Percentiles rank a stretch among this genome's conserved stretches.
These are phyloP conservation scores for Solanum clarkiae DNA, from an alignment of 257 asterid species.

Conservation along the genomic window DNA sequence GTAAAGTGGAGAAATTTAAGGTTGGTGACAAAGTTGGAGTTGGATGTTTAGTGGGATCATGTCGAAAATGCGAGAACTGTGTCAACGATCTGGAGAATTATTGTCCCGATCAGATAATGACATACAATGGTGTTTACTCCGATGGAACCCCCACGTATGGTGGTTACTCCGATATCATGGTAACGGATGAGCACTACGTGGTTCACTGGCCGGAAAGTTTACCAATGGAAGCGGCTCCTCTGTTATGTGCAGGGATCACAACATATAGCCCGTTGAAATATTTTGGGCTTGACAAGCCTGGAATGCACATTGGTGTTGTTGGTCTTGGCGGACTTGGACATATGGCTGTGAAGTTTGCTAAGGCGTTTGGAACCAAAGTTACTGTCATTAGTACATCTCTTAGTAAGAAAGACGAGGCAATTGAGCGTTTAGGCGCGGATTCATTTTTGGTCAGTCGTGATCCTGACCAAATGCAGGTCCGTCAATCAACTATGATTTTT, in stretches of 20 bases:
- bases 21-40: conserved; percentile 16
- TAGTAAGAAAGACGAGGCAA: conserved; percentile 10
- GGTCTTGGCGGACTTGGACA: conserved; percentile 22
- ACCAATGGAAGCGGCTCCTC: conserved; percentile 15
- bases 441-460: conserved; percentile 4
- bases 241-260: conserved; percentile 14
- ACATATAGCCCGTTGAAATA: conserved; percentile 13
- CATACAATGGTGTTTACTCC: background rate
- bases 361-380: conserved; percentile 11
- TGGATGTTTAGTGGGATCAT: conserved; percentile 12
- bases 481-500: background rate
- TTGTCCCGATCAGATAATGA: background rate
- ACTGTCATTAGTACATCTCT: conserved; percentile 14
- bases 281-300: conserved; percentile 12
- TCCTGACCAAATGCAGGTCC: conserved; percentile 3
- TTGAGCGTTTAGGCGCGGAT: conserved; percentile 1
- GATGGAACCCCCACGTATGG: conserved; percentile 8
- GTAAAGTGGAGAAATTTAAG: conserved; percentile 3
- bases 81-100: background rate
- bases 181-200: conserved; percentile 8
- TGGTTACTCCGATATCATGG: conserved; percentile 18
- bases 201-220: conserved; percentile 8
- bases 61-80: conserved; percentile 5
- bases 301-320: conserved; percentile 12
- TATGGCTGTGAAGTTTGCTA: conserved; percentile 15